Conservation (phyloP, 2,329 filamentous ascomycete genomes). For the Penicillium sp. region DNA sequence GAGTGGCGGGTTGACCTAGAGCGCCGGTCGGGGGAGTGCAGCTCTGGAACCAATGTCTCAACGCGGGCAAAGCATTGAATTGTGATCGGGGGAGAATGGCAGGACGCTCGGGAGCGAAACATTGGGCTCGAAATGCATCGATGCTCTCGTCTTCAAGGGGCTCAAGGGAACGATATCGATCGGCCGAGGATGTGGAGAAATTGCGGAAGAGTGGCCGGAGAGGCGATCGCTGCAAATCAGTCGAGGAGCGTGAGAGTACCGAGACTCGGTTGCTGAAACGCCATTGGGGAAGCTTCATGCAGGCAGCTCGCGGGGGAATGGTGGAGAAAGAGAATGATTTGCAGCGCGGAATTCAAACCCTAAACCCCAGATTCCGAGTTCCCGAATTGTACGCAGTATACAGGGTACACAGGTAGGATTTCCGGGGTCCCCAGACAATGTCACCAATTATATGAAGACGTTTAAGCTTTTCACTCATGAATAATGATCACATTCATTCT, state of each 20-base stretch:
- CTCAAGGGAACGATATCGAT: conserved; percentile 24
- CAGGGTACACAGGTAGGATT: not conserved
- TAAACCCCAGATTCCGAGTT: not conserved
- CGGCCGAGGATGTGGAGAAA: conserved; percentile 6
- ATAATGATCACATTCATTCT: not conserved
- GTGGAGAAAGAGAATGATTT: not conserved
- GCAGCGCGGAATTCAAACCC: not conserved
- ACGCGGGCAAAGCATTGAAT: conserved; percentile 49
- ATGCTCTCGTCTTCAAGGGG: conserved; percentile 34
- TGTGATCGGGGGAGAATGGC: conserved; percentile 45
- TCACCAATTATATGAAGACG: not conserved
- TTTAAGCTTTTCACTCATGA: not conserved
- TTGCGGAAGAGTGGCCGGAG: not conserved
- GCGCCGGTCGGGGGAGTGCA: conserved; percentile 30
- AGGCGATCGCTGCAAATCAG: not conserved
- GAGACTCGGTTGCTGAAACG: conserved; percentile 12
- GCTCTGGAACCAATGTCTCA: conserved; percentile 55
- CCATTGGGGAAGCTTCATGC: conserved; percentile 30
- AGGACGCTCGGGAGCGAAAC: conserved; percentile 52
- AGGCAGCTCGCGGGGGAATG: conserved; percentile 5
- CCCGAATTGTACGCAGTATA: no score
- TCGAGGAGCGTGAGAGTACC: conserved; percentile 3
- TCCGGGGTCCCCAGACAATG: not conserved
- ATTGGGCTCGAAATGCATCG: conserved; percentile 49
- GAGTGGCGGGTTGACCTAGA: conserved; percentile 17